Percentiles rank a stretch among this genome's conserved stretches.
These are phyloP conservation scores for Cyclotella choctawhatcheeana DNA, from an alignment of 108 stramenopile species.

Conservation along the genomic window DNA sequence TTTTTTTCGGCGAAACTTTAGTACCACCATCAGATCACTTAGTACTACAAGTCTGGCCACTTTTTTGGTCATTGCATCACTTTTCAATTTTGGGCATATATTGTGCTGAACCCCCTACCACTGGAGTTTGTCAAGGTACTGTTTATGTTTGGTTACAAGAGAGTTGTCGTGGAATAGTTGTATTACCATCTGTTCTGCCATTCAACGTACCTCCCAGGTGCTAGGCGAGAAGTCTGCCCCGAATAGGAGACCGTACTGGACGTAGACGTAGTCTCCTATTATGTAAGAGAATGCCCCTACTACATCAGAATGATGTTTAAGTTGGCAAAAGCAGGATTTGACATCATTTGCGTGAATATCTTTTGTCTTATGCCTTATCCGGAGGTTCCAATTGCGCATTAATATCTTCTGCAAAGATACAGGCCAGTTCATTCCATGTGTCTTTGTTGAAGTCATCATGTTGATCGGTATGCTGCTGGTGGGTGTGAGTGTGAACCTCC, in stretches of 20 bases:
- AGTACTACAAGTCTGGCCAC: no score
- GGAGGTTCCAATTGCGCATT: neutral
- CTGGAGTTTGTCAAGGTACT: neutral
- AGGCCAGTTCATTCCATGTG: neutral
- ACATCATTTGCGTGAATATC: conserved; percentile 1
- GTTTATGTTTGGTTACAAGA: neutral
- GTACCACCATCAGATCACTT: no score
- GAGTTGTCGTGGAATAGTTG: neutral
- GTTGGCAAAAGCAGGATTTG: neutral
- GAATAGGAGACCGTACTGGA: neutral
- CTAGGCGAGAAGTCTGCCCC: neutral
- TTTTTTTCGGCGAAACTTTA: no score
- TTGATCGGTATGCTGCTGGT: neutral
- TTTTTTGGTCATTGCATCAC: no score
- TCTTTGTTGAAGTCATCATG: neutral
- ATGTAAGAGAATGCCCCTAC: neutral
- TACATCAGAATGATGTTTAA: neutral
- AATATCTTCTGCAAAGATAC: neutral
- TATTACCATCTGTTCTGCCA: neutral
- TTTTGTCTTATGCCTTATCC: neutral
- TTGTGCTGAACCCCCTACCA: no score
- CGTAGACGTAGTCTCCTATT: neutral
- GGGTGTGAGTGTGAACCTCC: neutral
- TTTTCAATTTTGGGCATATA: no score
- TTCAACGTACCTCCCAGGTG: neutral